Conservation (phyloP, 2,329 filamentous ascomycete species). For the Epichloe glyceriae region DNA sequence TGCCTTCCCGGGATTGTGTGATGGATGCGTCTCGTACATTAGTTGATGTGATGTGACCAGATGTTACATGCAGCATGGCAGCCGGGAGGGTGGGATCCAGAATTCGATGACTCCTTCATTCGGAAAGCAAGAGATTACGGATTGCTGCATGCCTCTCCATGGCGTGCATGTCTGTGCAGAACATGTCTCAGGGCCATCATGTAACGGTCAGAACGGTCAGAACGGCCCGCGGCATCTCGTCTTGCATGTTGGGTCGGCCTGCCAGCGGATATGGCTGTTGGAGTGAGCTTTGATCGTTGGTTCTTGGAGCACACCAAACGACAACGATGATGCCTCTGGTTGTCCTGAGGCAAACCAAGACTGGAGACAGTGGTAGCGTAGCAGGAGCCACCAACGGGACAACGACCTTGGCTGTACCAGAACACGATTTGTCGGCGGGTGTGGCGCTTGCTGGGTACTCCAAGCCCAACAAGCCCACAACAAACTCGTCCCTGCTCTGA, state of each 20-base stretch:
- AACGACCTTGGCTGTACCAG: background rate
- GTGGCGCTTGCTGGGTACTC: too few species aligned
- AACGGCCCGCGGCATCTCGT: background rate
- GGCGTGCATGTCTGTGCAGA: background rate
- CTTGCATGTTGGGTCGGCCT: background rate
- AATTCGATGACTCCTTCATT: background rate
- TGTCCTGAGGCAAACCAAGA: too few species aligned
- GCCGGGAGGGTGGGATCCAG: background rate
- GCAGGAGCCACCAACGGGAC: background rate
- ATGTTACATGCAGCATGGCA: background rate
- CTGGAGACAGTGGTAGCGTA: too few species aligned
- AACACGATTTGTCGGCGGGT: too few species aligned
- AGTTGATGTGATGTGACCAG: too few species aligned
- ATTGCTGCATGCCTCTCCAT: background rate
- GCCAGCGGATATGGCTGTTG: too few species aligned
- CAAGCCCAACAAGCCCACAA: too few species aligned
- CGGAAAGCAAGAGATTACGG: background rate
- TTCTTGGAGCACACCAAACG: background rate
- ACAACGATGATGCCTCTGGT: background rate
- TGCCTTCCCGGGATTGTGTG: too few species aligned
- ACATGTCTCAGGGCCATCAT: background rate
- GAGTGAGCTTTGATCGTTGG: background rate
- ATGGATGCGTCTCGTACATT: too few species aligned
- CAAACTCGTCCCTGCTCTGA: background rate
- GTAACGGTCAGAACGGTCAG: background rate